phyloP scores from a whole-genome alignment of 768 basidiomycete species.

The Cystoderma amianthinum region DNA sequence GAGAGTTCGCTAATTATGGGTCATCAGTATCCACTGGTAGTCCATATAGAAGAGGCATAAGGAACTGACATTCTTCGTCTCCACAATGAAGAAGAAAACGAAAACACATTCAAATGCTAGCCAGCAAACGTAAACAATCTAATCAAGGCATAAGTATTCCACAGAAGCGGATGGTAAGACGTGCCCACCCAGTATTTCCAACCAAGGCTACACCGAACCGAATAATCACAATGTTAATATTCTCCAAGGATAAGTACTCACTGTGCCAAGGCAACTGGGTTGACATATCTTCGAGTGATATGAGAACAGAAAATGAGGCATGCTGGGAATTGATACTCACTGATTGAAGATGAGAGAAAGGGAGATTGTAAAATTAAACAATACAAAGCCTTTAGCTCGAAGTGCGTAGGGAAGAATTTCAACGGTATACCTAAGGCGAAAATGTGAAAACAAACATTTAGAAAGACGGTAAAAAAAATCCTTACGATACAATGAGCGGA shows the following conservation, averaged over 20 bases:
- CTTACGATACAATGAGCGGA: constrained; percentile 25
- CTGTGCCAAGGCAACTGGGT: constrained; percentile 31
- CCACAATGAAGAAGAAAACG: constrained; percentile 45
- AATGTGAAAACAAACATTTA: not conserved
- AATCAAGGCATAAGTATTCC: not conserved
- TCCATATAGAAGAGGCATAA: not conserved
- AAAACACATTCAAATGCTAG: constrained; percentile 45
- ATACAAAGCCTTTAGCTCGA: constrained; percentile 63
- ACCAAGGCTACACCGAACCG: constrained; percentile 33
- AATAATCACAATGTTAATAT: no score
- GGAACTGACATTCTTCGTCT: constrained; percentile 35
- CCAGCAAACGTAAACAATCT: constrained; percentile 47
- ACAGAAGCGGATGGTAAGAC: not conserved
- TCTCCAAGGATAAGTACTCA: no score
- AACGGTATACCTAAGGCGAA: constrained; percentile 17
- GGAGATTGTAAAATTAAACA: constrained; percentile 59
- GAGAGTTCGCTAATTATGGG: constrained; percentile 32
- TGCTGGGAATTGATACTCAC: constrained; percentile 12
- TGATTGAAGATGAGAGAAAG: constrained; percentile 66
- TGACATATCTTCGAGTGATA: constrained; percentile 42
- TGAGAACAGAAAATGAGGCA: no score
- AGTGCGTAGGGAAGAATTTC: constrained; percentile 27
- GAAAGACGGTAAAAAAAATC: not conserved
- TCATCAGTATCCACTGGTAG: not conserved
- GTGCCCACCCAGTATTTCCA: constrained; percentile 60